Percentiles rank a stretch among this genome's conserved stretches.
Conservation (phyloP, 192 early-diverging fungal species). For the Entomortierella beljakovae region DNA sequence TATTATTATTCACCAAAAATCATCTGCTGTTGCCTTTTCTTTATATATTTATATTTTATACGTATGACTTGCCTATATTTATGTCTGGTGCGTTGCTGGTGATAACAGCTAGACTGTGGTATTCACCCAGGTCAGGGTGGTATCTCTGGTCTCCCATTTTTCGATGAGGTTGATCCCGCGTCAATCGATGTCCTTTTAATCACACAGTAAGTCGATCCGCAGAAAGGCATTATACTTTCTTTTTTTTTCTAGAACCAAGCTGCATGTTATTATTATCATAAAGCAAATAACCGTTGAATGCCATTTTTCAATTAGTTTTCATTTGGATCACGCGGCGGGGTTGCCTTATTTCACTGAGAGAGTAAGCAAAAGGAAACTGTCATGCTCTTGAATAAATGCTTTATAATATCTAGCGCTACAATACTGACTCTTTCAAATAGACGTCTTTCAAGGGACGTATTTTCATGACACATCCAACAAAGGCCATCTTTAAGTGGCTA, state of each 20-base stretch:
- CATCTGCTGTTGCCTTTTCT: not conserved
- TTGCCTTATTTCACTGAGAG: conserved; percentile 98
- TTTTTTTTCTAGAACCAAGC: too few species aligned
- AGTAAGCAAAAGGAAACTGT: conserved; percentile 48
- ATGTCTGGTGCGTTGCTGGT: not conserved
- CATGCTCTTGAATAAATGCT: not conserved
- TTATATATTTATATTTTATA: conserved; percentile 14
- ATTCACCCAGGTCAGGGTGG: conserved; percentile 94
- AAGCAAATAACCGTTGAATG: too few species aligned
- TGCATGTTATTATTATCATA: too few species aligned
- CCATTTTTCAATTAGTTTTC: conserved; percentile 81
- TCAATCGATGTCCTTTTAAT: conserved; percentile 91
- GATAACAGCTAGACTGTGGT: conserved; percentile 89
- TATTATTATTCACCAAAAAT: not conserved
- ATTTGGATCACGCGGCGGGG: conserved; percentile 96
- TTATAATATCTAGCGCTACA: not conserved
- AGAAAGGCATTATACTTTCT: too few species aligned
- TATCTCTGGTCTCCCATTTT: conserved; percentile 92
- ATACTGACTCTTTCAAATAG: conserved; percentile 44
- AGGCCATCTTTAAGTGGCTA: conserved; percentile 98
- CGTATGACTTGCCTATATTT: not conserved
- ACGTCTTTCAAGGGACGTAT: conserved; percentile 96
- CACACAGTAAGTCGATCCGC: conserved; percentile 77
- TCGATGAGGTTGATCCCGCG: conserved; percentile 93
- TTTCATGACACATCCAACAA: conserved; percentile 99